Percentiles rank a stretch among this genome's conserved stretches.
Conservation (phyloP, 495 filamentous ascomycete species). For the Venustampulla echinocandica region DNA sequence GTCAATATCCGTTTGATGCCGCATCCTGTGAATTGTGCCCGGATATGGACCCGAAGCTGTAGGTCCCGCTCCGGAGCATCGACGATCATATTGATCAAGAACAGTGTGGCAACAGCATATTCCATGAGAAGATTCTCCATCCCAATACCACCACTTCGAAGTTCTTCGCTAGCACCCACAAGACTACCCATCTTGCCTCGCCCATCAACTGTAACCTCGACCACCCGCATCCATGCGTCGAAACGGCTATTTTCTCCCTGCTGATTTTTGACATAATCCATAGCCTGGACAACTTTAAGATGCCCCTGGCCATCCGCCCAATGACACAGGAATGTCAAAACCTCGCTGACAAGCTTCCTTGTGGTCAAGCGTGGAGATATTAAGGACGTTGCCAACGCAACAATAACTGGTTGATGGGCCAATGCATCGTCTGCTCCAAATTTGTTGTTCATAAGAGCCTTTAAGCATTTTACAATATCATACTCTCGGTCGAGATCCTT, state of each 20-base stretch:
- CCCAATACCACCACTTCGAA: conserved; percentile 92
- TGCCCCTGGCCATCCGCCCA: conserved; percentile 96
- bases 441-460: conserved; percentile 97
- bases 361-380: conserved; percentile 86
- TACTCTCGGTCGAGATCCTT: conserved; percentile 92
- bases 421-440: conserved; percentile 98
- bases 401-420: conserved; percentile 77
- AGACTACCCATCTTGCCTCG: conserved; percentile 97
- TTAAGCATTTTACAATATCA: conserved; percentile 95
- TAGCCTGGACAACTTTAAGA: conserved; percentile 81
- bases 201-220: conserved; percentile 94
- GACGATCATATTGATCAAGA: conserved; percentile 94
- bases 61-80: conserved; percentile 84
- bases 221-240: conserved; percentile 97
- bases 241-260: conserved; percentile 93
- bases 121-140: conserved; percentile 99
- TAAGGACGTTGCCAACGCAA: conserved; percentile 78
- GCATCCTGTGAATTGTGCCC: conserved; percentile 92
- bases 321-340: conserved; percentile 93
- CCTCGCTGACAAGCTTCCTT: conserved; percentile 90
- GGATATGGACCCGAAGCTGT: conserved; percentile 84
- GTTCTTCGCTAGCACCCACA: conserved; percentile 93
- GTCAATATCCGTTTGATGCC: conserved; percentile 88
- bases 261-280: conserved; percentile 84
- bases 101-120: conserved; percentile 91